Base-by-base conservation (phyloP, 2,329 filamentous ascomycete species). In the Exophiala sideris region DNA sequence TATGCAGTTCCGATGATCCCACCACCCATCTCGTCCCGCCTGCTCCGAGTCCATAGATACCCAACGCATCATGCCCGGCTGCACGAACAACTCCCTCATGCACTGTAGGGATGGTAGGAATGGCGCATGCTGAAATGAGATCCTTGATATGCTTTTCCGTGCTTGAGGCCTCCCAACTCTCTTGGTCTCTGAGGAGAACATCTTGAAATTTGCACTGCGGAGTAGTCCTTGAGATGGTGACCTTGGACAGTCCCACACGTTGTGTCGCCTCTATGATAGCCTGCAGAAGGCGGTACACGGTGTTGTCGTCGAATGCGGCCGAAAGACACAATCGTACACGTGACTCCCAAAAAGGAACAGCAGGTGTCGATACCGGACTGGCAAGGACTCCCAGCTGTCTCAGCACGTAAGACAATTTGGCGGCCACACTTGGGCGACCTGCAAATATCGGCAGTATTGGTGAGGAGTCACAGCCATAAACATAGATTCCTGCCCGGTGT, bases 341-440 rank as follows among this genome's bases (percentile, higher is more conserved):
- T n/a, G 52, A 50, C 20, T 54, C 46, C 52, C 52, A 54, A 14
- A 54, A 50, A n/a, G 45, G 45, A 18, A 46, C 42, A n/a, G 52
- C 52, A 9, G 52, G 52, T 11, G 45, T 45, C 2, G 46, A 50
- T 1, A 54, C 40, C 1, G 52, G 52, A 32, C 40, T 50, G 14
- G 52, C 52, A 12, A 54, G 40, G 9, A 54, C 20, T 21, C 52
- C 52, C 14, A 21, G 33, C 38, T 50, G 32, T 3, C 52, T 29
- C 7, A 54, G 39, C 14, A 38, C 29, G 46, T 54, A 54, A 6
- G 46, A 54, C 46, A 54, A 38, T 14, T 50, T 54, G 8, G 52
- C 52, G 32, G 52, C 52, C 41, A 50, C 36, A 35, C 52, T 54
- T 3, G 52, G 52, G 34, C 45, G 52, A 11, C 52, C 52, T 2